phyloP scores from a whole-genome alignment of 805 yeast species.

The Saccharomycopsis olivae region DNA sequence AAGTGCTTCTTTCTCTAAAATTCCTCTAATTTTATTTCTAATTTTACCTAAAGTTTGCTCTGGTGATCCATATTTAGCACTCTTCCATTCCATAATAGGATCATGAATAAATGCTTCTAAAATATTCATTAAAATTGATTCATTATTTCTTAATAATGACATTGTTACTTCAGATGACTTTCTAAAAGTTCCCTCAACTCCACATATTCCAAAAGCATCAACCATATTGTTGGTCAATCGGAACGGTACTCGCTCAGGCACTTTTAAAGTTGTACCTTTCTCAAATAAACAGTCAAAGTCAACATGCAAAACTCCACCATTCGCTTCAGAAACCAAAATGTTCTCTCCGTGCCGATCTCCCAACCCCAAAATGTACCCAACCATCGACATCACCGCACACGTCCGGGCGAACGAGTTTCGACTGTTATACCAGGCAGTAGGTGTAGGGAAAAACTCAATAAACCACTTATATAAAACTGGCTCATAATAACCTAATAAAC shows the following conservation, averaged over 20 bases:
- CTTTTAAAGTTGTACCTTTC: constrained; percentile 57
- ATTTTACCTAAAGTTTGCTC: constrained; percentile 62
- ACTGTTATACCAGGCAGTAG: constrained; percentile 76
- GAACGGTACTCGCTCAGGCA: constrained; percentile 94
- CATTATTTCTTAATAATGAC: constrained; percentile 60
- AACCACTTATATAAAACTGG: constrained; percentile 86
- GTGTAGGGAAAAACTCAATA: constrained; percentile 80
- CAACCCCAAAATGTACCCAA: constrained; percentile 85
- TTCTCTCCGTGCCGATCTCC: constrained; percentile 98
- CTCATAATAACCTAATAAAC: constrained; percentile 29
- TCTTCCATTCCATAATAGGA: constrained; percentile 72
- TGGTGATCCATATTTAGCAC: constrained; percentile 32
- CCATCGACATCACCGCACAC: constrained; percentile 94
- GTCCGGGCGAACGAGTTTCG: constrained; percentile 68
- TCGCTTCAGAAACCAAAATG: constrained; percentile 56
- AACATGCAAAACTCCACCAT: constrained; percentile 82
- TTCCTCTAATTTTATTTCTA: constrained; percentile 74
- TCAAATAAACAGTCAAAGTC: constrained; percentile 96
- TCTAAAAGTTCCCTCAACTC: constrained; percentile 82
- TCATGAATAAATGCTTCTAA: constrained; percentile 90
- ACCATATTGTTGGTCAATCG: constrained; percentile 81
- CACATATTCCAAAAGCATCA: constrained; percentile 90
- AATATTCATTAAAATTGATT: constrained; percentile 77
- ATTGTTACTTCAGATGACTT: constrained; percentile 79
- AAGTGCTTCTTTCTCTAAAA: constrained; percentile 57